Evolutionary conservation across 2,329 filamentous ascomycete genomes (phyloP).

Genomic region (Aspergillus sp.): DNA sequence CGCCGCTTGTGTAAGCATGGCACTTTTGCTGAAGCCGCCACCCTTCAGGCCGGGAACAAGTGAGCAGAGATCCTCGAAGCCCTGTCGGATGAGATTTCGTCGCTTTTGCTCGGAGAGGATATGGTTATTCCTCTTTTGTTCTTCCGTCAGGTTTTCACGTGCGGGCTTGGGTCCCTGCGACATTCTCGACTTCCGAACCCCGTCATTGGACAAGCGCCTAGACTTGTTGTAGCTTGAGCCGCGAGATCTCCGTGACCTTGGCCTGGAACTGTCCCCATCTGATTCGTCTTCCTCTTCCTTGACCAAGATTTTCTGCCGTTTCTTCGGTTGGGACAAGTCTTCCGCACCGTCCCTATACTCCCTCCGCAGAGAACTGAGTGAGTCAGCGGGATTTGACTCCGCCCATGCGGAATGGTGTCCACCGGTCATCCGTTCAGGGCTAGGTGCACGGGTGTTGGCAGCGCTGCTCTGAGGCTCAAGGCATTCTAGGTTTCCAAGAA

Average conservation of each 20-base stretch:
- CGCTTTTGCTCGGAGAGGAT: slow-evolving; percentile 87
- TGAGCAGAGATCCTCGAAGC: slow-evolving; percentile 75
- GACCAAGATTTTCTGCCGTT: slow-evolving; percentile 27
- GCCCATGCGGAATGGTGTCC: slow-evolving; percentile 15
- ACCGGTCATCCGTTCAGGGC: slow-evolving; percentile 43
- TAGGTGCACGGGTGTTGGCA: slow-evolving; percentile 59
- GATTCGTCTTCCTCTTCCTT: slow-evolving; percentile 46
- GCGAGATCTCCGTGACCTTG: slow-evolving; percentile 52
- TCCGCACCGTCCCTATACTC: slow-evolving; percentile 20
- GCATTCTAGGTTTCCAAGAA: slow-evolving; percentile 58
- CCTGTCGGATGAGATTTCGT: slow-evolving; percentile 75
- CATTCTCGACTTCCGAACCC: slow-evolving; percentile 35
- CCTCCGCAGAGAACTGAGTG: slow-evolving; percentile 11
- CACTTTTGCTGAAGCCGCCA: slow-evolving; percentile 80
- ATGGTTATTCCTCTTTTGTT: slow-evolving; percentile 82
- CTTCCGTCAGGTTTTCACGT: slow-evolving; percentile 67
- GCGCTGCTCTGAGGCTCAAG: slow-evolving; percentile 59
- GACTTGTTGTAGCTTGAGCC: slow-evolving; percentile 35
- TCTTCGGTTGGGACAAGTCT: slow-evolving; percentile 29
- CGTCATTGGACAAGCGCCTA: slow-evolving; percentile 34
- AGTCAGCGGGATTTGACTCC: slow-evolving; percentile 8
- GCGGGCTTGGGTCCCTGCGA: slow-evolving; percentile 29
- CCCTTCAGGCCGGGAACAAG: slow-evolving; percentile 73
- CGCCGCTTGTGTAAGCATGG: slow-evolving; percentile 70
- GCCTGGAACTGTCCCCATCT: slow-evolving; percentile 31